Evolutionary conservation across 306 rosid species (phyloP).

Genomic region (Argentina anserina): DNA sequence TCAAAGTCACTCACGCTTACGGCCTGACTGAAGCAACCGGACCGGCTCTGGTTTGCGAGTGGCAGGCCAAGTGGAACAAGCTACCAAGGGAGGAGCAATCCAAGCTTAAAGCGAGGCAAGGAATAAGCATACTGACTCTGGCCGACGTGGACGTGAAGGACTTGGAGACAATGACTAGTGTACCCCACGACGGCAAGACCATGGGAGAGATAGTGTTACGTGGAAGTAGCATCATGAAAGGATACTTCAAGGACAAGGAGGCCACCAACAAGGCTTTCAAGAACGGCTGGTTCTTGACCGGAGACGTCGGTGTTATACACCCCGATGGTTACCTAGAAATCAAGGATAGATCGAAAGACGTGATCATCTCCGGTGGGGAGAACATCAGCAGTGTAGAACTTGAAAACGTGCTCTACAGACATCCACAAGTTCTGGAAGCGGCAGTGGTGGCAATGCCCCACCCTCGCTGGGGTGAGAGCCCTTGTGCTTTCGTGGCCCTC

Average conservation of each 20-base stretch:
- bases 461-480: slow-evolving; percentile 84
- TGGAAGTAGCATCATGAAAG: slow-evolving; percentile 87
- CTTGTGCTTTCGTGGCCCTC: slow-evolving; percentile 68
- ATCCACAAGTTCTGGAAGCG: slow-evolving; percentile 65
- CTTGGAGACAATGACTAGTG: slow-evolving; percentile 58
- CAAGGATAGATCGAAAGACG: slow-evolving; percentile 83
- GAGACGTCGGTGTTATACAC: slow-evolving; percentile 81
- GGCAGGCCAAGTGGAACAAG: slow-evolving; percentile 68
- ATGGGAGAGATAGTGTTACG: slow-evolving; percentile 75
- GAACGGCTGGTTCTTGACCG: slow-evolving; percentile 78
- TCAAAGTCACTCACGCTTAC: slow-evolving; percentile 83
- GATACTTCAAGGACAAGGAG: slow-evolving; percentile 55
- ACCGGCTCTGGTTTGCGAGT: slow-evolving; percentile 86
- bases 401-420: slow-evolving; percentile 55
- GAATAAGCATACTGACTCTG: slow-evolving; percentile 59
- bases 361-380: slow-evolving; percentile 93
- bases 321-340: slow-evolving; percentile 84
- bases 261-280: slow-evolving; percentile 49
- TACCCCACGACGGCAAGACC: slow-evolving; percentile 60
- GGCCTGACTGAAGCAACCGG: slow-evolving; percentile 91
- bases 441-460: slow-evolving; percentile 97
- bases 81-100: slow-evolving; percentile 44
- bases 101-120: slow-evolving; percentile 69
- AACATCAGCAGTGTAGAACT: slow-evolving; percentile 84
- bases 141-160: slow-evolving; percentile 76